Evolutionary conservation across 1,139 yeast genomes (phyloP).

Genomic region (Magnusiomyces ingens): DNA sequence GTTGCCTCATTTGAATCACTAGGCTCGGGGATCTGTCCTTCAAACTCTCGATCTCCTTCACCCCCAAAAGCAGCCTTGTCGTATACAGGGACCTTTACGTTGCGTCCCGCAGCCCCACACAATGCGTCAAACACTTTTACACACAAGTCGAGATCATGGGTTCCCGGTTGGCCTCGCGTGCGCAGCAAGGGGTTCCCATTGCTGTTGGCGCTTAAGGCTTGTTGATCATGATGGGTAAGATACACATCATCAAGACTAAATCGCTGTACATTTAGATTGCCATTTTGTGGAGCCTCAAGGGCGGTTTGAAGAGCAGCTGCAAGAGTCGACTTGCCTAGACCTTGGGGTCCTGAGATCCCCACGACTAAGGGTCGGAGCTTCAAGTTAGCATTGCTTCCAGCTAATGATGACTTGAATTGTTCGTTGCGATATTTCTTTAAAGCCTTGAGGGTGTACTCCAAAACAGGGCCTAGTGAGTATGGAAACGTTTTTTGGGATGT

Average conservation of each 20-base stretch:
- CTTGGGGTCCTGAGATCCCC: conserved; percentile 3
- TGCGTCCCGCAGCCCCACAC: conserved; percentile 19
- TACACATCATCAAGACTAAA: conserved; percentile 69
- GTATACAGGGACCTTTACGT: conserved; percentile 54
- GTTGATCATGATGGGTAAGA: conserved; percentile 57
- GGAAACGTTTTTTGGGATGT: no score
- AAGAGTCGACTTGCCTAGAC: conserved; percentile 4
- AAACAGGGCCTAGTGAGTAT: no score
- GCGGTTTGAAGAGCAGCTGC: neutral
- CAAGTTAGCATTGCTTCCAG: no score
- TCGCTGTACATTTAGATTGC: neutral
- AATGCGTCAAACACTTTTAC: conserved; percentile 27
- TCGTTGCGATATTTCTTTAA: no score
- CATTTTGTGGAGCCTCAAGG: neutral
- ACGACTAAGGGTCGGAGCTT: neutral
- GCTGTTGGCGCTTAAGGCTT: conserved; percentile 36
- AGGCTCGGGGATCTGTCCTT: conserved; percentile 30
- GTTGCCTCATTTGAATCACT: conserved; percentile 25
- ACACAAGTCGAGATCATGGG: conserved; percentile 63
- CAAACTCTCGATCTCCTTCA: conserved; percentile 51
- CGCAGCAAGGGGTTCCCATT: conserved; percentile 49
- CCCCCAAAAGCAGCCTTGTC: conserved; percentile 74
- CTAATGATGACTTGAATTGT: no score
- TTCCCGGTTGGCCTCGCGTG: conserved; percentile 91
- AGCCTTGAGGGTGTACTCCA: no score